A percentile compares a stretch with the other conserved stretches of the same genome.
phyloP scores from a whole-genome alignment of 192 early-diverging fungal genomes.

The Coemansia javaensis region DNA sequence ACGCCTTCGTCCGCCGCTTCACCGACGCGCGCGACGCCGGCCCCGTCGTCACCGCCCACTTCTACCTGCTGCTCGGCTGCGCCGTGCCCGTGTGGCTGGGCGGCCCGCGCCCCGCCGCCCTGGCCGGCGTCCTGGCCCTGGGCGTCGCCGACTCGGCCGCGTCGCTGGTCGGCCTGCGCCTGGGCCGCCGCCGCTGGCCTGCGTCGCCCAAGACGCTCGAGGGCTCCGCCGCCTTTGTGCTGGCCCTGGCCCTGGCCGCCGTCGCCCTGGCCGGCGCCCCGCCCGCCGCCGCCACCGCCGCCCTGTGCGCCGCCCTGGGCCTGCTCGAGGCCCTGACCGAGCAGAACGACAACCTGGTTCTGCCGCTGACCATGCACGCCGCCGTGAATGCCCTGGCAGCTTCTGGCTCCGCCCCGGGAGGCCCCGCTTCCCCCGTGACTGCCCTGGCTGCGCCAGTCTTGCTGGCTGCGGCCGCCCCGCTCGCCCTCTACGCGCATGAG shows the following conservation, averaged over 20 bases:
- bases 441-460: too few species aligned
- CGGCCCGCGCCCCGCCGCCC: slow-evolving; percentile 49
- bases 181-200: slow-evolving; percentile 71
- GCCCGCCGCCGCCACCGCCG: slow-evolving; percentile 3
- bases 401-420: too few species aligned
- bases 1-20: slow-evolving; percentile 73
- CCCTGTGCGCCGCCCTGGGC: slow-evolving; percentile 37
- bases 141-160: slow-evolving; percentile 91
- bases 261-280: slow-evolving; percentile 14
- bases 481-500: too few species aligned
- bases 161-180: slow-evolving; percentile 73
- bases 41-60: slow-evolving; percentile 76
- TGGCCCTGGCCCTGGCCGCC: slow-evolving; percentile 2
- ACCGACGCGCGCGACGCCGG: slow-evolving; percentile 83
- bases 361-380: slow-evolving; percentile 73
- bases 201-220: slow-evolving; percentile 72
- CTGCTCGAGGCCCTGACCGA: slow-evolving; percentile 80
- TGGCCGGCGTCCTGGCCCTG: slow-evolving; percentile 80
- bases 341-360: slow-evolving; percentile 94
- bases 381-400: neutral
- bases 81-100: slow-evolving; percentile 85
- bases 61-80: slow-evolving; percentile 88
- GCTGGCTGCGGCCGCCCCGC: too few species aligned
- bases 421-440: too few species aligned
- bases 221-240: slow-evolving; percentile 55